Conservation (phyloP, 2,329 filamentous ascomycete genomes). For the Macrophomina pseudophaseolina region DNA sequence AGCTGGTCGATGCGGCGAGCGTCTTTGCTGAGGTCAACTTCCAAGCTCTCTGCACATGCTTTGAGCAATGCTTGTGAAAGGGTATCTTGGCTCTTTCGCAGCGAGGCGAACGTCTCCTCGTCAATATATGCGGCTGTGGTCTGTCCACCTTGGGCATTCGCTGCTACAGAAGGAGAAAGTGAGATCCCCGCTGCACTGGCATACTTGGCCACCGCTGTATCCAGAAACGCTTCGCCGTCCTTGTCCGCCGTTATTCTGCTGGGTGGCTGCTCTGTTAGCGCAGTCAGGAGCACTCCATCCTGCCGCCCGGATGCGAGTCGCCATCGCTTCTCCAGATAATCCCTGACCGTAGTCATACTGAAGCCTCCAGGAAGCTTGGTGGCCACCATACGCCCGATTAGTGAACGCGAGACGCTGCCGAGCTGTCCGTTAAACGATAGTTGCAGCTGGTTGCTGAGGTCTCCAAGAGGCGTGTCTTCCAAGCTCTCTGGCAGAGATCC, state of each 20-base stretch:
- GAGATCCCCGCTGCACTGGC: not conserved
- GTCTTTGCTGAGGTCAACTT: not conserved
- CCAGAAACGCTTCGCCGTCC: slow-evolving; percentile 8
- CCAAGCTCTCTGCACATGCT: not conserved
- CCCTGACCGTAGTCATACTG: not conserved
- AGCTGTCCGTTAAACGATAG: not conserved
- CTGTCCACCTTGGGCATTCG: not conserved
- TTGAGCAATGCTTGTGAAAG: not conserved
- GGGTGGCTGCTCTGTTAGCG: not conserved
- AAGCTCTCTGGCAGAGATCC: slow-evolving; percentile 9
- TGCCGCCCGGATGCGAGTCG: not conserved
- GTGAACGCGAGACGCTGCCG: not conserved
- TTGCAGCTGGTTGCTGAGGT: slow-evolving; percentile 6
- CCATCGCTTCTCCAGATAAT: not conserved
- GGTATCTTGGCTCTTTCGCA: not conserved
- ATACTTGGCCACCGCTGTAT: not conserved
- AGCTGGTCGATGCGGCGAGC: not conserved
- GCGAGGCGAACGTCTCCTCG: slow-evolving; percentile 2
- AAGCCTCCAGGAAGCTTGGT: not conserved
- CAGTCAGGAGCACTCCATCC: not conserved
- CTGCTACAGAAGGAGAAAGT: not conserved
- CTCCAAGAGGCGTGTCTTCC: slow-evolving; percentile 14
- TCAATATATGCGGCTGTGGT: slow-evolving; percentile 5
- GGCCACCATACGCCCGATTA: not conserved
- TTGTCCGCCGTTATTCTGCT: slow-evolving; percentile 10